Percentiles rank a stretch among this genome's conserved stretches.
phyloP scores from a whole-genome alignment of 2,329 filamentous ascomycete genomes.

The Colletotrichum shisoi region DNA sequence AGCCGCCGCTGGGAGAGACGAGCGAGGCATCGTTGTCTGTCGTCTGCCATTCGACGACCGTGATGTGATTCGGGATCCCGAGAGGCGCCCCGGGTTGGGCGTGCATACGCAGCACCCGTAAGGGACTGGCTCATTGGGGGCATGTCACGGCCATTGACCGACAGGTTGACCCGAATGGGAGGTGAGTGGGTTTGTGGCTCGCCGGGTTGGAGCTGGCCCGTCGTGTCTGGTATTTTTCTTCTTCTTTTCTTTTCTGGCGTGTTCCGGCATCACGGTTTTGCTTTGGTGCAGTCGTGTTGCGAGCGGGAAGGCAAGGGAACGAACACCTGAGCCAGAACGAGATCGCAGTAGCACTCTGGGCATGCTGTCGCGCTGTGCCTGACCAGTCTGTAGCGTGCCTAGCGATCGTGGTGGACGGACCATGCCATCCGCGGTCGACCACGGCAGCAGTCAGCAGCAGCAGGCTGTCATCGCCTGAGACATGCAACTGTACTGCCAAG shows the following conservation, averaged over 20 bases:
- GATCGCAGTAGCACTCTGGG: constrained; percentile 10
- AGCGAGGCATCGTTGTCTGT: constrained; percentile 1
- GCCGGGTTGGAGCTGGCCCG: constrained; percentile 5
- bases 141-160: background rate
- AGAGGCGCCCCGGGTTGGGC: constrained; percentile 3
- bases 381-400: constrained; percentile 13
- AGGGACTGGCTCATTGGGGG: background rate
- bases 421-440: background rate
- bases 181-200: background rate
- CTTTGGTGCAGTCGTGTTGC: constrained; percentile 22
- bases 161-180: background rate
- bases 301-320: constrained; percentile 9
- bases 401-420: constrained; percentile 19
- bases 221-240: background rate
- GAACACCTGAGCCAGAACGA: constrained; percentile 24
- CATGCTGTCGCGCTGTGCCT: constrained; percentile 8
- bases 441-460: background rate
- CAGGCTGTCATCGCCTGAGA: constrained; percentile 18
- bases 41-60: background rate
- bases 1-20: background rate
- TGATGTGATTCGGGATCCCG: background rate
- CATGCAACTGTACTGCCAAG: constrained; percentile 3
- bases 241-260: constrained; percentile 1
- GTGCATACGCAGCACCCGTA: background rate
- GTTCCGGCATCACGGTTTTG: constrained; percentile 30